Base-by-base conservation (phyloP, 2,329 filamentous ascomycete species). In the Phialophora chinensis region DNA sequence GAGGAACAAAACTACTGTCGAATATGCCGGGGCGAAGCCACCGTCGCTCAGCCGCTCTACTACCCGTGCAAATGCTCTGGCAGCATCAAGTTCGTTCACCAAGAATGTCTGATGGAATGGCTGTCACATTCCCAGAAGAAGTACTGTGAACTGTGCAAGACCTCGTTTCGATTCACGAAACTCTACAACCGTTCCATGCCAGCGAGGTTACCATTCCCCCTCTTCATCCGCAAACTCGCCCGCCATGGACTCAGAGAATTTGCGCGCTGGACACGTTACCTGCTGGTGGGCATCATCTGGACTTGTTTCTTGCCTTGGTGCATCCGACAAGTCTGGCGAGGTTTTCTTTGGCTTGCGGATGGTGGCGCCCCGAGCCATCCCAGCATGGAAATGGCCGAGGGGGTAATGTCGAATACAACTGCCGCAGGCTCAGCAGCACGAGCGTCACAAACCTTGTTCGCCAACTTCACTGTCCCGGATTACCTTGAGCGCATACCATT, bases 121-220 rank as follows among this genome's bases (percentile, higher is more conserved):
- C 85, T 99, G 25, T 94, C 93, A 58, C 96, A 99, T 79, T 98
- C 95, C 1, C 93, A 99, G 78, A 99, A 99, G 86, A 98, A 98
- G 79, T 91, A 99, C 83, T 99, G 96, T 84, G 95, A 99, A 82
- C 88, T 99, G 42, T 99, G 95, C 88, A 99, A 99, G 82, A 99
- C 95, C 2, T 90, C 93, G 0, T 99, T 98, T 76, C 91, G 93
- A 67, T 99, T 99, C 82, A 99, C 95, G 61, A 99, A 99, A 80
- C 87, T 99, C 47, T 99, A 99, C 81, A 89, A 93, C 68, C 92
- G 93, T 3, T 87, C 93, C 75, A 99, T 99, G 95, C 96, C 95
- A 1, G 86, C 87, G 69, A 88, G 87, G 12, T 85, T 99, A 14
- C 95, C 96, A 0, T 85, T 89, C 49, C 86, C 90, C 56, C 84